Base-by-base conservation (phyloP, 768 basidiomycete species). In the Cystobasidium onofrii region DNA sequence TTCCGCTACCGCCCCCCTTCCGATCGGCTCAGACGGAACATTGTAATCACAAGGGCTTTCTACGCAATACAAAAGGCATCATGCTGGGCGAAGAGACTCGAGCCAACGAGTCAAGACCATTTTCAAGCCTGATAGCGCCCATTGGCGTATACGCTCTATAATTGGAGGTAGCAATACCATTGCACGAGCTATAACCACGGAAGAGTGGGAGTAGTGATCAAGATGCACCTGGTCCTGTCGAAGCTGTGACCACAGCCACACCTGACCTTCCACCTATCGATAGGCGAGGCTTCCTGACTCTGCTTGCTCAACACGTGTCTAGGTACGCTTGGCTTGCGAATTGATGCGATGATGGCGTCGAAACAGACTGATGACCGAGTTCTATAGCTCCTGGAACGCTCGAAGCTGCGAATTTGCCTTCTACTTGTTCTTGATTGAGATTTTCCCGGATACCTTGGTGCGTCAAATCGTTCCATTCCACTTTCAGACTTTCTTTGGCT, bases 341-440 rank as follows among this genome's bases (percentile, higher is more conserved):
- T 60, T 60, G 12, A 6, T 34, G 31, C n/a, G n/a, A n/a, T n/a
- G n/a, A n/a, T 17, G 6, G 4, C 15, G 25, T 27, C 31, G 27
- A 60, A 12, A 60, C 57, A 6, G 23, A n/a, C n/a, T n/a, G 39
- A 6, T 23, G 6, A 60, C 20, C 15, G 6, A 6, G 4, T 20
- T 7, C 4, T 63, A 13, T 10, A 72, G 70, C 43, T 44, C 72
- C 31, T 73, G 72, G 72, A 65, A 65, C 39, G 72, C 60, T 15
- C 61, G 72, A 25, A 64, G 36, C 12, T 73, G 41, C 64, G 72
- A 73, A 27, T 73, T 73, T 31, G 61, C 72, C 1, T 73, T 73
- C 50, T 73, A 73, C 31, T 39, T 73, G 6, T 73, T 71, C 44
- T 41, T 73, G 34, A 73, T 73, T 33, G 34, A 36, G 29, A 12